Base-by-base conservation (phyloP, 257 asterid genomes). In the Scutellaria minor region DNA sequence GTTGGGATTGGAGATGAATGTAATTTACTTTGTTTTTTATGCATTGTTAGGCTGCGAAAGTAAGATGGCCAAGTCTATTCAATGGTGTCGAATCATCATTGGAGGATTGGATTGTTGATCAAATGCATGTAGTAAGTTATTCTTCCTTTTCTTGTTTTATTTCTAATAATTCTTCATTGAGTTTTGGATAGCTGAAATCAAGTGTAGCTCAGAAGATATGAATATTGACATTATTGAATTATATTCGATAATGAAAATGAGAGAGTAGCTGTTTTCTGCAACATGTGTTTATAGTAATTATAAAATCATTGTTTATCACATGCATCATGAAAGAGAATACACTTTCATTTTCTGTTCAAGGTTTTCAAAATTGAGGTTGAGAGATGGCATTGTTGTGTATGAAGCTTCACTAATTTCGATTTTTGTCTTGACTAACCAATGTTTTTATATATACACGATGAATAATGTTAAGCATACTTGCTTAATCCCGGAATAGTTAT, bases 81-180 rank as follows among this genome's bases (percentile, higher is more conserved):
- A 70, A 76, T 51, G 91, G 87, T 20, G 91, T 91, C 37, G 95
- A 90, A 65, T 73, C 93, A 6, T 79, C 89, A 1, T 79, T 80
- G 78, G 98, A 90, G 87, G 89, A 84, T 64, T 95, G 98, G 97
- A 83, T 95, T 83, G 92, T 95, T 46, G 96, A 88, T 81, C 97
- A 95, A 85, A 95, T 95, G 99, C 88, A 88, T 78, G 81, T 57
- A 11, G 99, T 90, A 81, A 81, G 64, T 47, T 44, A 31, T 60
- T 61, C 55, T 39, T 55, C 72, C 24, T 48, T 20, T 27, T 40
- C 64, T 55, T 6, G 10, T 14, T 65, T 1, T 3, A 35, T 9
- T 68, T 40, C 6, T 9, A 12, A 22, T 20, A 2, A 14, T 18
- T 52, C 4, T 1, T 14, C 58, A 24, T 52, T 52, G 35, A 52